These are phyloP conservation scores for Moricandia moricandioides DNA, from an alignment of 345 rosid genomes.

Conservation along the genomic window DNA sequence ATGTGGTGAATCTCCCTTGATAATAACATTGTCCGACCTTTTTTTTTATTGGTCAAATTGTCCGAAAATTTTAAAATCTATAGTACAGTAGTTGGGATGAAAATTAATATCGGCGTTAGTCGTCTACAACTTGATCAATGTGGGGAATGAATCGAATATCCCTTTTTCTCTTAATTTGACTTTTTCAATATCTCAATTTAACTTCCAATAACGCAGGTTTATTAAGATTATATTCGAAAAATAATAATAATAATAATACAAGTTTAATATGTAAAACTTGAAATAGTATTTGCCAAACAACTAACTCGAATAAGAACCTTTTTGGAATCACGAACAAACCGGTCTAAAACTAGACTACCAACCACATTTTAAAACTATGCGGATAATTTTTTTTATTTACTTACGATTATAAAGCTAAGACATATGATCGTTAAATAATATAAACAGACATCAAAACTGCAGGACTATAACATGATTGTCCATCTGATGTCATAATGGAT, in stretches of 20 bases:
- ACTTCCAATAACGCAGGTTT: not conserved
- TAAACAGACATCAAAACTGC: slow-evolving; percentile 4
- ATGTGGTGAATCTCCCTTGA: not conserved
- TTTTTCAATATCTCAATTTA: not conserved
- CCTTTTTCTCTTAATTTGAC: slow-evolving; percentile 10
- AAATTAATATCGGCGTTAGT: not conserved
- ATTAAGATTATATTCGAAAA: too few relatives aligned
- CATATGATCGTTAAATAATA: not conserved
- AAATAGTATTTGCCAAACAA: not conserved
- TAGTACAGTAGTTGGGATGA: slow-evolving; percentile 7
- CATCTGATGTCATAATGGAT: not conserved
- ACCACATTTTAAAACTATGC: not conserved
- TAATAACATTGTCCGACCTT: not conserved
- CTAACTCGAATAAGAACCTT: not conserved
- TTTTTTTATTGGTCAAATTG: not conserved
- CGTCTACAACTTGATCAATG: slow-evolving; percentile 15
- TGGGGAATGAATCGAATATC: slow-evolving; percentile 21
- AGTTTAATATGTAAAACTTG: not conserved
- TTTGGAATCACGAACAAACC: not conserved
- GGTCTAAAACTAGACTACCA: slow-evolving; percentile 5
- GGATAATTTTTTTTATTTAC: not conserved
- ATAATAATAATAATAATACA: not conserved
- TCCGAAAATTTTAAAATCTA: not conserved
- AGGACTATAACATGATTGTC: not conserved
- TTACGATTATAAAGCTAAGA: slow-evolving; percentile 4